Conservation (phyloP, 164 flowering plant species). For the Buxus sempervirens region DNA sequence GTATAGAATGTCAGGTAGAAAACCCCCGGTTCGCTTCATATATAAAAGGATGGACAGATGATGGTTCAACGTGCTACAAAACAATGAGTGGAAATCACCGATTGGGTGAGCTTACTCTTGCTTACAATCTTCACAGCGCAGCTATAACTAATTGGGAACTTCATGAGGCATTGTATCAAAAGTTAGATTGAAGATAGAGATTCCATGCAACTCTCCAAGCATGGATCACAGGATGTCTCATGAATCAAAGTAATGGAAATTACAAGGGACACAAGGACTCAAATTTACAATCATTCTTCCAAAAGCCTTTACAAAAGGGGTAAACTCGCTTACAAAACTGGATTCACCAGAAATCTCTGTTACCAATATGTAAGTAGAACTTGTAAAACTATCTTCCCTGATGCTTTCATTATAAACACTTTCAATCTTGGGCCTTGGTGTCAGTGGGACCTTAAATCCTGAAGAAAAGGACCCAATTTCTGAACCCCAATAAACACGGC, state of each 20-base stretch:
- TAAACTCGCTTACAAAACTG: neutral
- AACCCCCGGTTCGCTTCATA: no score
- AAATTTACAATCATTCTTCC: neutral
- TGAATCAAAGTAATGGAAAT: neutral
- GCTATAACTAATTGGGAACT: constrained; percentile 57
- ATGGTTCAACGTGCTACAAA: no score
- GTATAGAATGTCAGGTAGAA: no score
- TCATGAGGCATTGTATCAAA: constrained; percentile 31
- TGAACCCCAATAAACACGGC: constrained; percentile 77
- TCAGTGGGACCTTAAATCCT: constrained; percentile 30
- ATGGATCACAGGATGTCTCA: neutral
- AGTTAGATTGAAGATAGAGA: constrained; percentile 7
- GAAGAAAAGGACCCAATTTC: constrained; percentile 44
- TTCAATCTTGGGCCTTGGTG: neutral
- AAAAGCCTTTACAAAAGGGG: neutral
- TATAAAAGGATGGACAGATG: no score
- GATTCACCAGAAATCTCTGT: neutral
- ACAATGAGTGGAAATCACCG: no score
- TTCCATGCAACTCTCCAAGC: neutral
- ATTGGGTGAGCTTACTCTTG: constrained; percentile 41
- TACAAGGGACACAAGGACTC: neutral
- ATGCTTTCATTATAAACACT: neutral
- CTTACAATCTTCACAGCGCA: constrained; percentile 37
- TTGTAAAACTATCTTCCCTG: neutral
- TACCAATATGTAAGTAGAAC: neutral